phyloP scores from a whole-genome alignment of 179 eudicot species.

The Amaranthus tricolor region DNA sequence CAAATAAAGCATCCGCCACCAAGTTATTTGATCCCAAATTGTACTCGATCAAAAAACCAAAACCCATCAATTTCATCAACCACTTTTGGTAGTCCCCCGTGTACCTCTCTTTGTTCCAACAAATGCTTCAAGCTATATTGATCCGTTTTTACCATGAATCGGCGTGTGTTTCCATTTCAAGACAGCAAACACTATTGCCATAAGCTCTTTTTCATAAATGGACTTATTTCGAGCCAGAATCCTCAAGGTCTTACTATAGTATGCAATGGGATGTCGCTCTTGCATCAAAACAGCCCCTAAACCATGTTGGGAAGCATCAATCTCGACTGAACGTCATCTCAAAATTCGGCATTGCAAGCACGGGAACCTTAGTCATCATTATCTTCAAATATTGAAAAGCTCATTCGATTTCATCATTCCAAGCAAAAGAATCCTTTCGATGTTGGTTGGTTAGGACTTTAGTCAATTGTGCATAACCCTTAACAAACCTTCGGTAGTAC shows the following conservation, averaged over 20 bases:
- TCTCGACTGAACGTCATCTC: neutral
- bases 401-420: neutral
- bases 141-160: conserved; percentile 7
- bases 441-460: too few relatives aligned
- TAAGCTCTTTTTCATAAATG: conserved; percentile 6
- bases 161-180: conserved; percentile 1
- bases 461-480: too few relatives aligned
- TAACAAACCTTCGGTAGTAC: too few relatives aligned
- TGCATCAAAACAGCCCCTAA: neutral
- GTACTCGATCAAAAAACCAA: too few relatives aligned
- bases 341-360: too few relatives aligned
- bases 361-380: too few relatives aligned
- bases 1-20: conserved; percentile 8
- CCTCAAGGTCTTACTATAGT: too few relatives aligned
- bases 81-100: neutral
- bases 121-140: neutral
- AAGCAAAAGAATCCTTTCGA: too few relatives aligned
- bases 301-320: neutral
- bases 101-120: neutral
- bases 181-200: conserved; percentile 4
- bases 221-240: neutral
- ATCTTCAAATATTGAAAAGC: too few relatives aligned
- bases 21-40: neutral
- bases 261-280: neutral
- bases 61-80: too few relatives aligned